These are phyloP conservation scores for Zygotorulaspora mrakii DNA, from an alignment of 1,139 yeast species.

Conservation along the genomic window DNA sequence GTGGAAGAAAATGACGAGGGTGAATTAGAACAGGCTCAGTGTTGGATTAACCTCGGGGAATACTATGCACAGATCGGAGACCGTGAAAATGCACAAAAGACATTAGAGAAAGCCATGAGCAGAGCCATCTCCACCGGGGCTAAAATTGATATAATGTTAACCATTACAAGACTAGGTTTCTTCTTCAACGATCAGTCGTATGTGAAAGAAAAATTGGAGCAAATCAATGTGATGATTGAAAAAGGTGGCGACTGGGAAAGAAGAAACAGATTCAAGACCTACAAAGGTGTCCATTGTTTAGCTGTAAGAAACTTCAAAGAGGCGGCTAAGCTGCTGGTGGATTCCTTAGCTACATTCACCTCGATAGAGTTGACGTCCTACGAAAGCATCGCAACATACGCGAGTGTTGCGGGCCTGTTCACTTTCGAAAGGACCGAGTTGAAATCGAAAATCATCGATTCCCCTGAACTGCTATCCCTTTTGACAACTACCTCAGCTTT, in stretches of 20 bases:
- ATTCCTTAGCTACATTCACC: slow-evolving; percentile 91
- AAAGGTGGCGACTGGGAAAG: slow-evolving; percentile 99
- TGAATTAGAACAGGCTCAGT: slow-evolving; percentile 73
- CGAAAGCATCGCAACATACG: slow-evolving; percentile 85
- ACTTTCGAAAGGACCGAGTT: slow-evolving; percentile 80
- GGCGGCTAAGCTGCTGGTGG: slow-evolving; percentile 79
- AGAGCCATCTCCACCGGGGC: slow-evolving; percentile 83
- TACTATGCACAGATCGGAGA: slow-evolving; percentile 85
- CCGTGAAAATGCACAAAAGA: slow-evolving; percentile 63
- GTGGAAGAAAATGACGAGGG: slow-evolving; percentile 90
- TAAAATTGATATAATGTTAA: slow-evolving; percentile 79
- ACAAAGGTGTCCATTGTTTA: slow-evolving; percentile 76
- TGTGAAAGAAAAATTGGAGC: slow-evolving; percentile 71
- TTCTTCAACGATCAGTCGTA: slow-evolving; percentile 75
- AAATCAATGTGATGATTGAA: slow-evolving; percentile 71
- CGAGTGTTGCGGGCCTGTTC: slow-evolving; percentile 81
- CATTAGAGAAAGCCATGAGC: slow-evolving; percentile 71
- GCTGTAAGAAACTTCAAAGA: slow-evolving; percentile 83
- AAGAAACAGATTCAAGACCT: slow-evolving; percentile 89
- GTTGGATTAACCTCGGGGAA: slow-evolving; percentile 79
- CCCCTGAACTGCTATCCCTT: slow-evolving; percentile 87
- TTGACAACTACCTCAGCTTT: slow-evolving; percentile 67
- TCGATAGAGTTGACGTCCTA: slow-evolving; percentile 89
- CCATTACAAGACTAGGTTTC: slow-evolving; percentile 81
- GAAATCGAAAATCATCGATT: slow-evolving; percentile 80